Base-by-base conservation (phyloP, 2,329 filamentous ascomycete species). In the Colletotrichum karsti region DNA sequence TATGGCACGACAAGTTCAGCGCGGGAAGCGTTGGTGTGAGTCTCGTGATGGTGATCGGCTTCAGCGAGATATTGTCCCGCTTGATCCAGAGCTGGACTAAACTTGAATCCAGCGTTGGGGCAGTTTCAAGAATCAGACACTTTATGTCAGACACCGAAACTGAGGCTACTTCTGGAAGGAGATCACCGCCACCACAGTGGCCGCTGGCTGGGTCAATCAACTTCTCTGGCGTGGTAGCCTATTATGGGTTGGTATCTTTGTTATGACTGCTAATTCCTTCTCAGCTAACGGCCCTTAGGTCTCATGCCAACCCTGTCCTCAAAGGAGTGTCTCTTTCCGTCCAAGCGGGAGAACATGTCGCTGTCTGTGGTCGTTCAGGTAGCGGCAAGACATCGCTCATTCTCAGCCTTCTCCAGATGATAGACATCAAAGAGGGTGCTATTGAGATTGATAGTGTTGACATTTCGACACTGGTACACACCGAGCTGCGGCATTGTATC, bases 1-100 rank as follows among this genome's bases (percentile, higher is more conserved):
- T 20, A 53, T 78, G 22, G 55, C 78, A n/a, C 70, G 74, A 41
- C 48, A 60, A 15, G 71, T 74, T 33, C 76, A 78, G 62, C 62
- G 71, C 50, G 64, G 76, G 30, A 69, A 69, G 33, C 77, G 78
- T 67, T 69, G 78, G 66, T 5, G 66, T 69, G 1, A 69, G 63
- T 39, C 42, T 69, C 2, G 46, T 69, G 3, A 69, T 66, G 54
- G 46, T 69, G 18, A 66, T 61, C n/a, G 48, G 66, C 5, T 69
- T 69, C 46, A 56, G 60, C n/a, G 51, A 58, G 15, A 13, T 26
- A 4, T 20, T 67, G 13, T 30, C 48, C 6, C 56, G 37, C 13
- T 5, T 51, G 3, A 30, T 53, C 12, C 64, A 69, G 26, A 60
- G 13, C 20, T 66, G 61, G 72, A 72, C 66, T 69, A 69, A 44